Conservation (phyloP, 140 eudicot species). For the Senecio squalidus region DNA sequence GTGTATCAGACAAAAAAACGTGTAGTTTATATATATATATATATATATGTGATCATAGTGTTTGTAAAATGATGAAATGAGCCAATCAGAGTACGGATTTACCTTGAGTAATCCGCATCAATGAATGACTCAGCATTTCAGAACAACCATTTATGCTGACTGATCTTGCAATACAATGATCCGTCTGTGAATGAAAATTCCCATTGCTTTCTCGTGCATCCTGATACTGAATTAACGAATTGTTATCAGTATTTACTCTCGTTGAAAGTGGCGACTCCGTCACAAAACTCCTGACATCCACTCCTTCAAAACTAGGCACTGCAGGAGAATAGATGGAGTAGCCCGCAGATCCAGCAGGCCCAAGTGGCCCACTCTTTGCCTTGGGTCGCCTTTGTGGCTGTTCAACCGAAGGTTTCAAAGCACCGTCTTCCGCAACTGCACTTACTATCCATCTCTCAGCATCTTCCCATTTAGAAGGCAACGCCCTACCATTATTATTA, state of each 20-base stretch:
- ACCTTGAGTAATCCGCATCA: conserved; percentile 46
- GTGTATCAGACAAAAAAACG: too few species aligned
- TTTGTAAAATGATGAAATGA: background rate
- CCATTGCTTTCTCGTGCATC: conserved; percentile 22
- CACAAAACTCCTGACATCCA: conserved; percentile 27
- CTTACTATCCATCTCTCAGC: conserved; percentile 96
- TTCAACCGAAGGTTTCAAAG: conserved; percentile 37
- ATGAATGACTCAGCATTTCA: conserved; percentile 45
- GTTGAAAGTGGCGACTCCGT: conserved; percentile 51
- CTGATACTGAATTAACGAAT: conserved; percentile 20
- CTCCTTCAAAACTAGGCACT: conserved; percentile 41
- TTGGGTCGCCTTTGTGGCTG: conserved; percentile 64
- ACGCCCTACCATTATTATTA: conserved; percentile 42
- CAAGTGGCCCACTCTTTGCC: conserved; percentile 94
- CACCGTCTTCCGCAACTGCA: conserved; percentile 55
- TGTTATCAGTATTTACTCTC: conserved; percentile 36
- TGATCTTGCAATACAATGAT: conserved; percentile 71
- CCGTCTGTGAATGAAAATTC: conserved; percentile 24
- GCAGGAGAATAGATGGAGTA: conserved; percentile 63
- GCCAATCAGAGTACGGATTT: background rate
- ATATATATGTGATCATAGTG: background rate
- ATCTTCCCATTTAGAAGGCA: conserved; percentile 98
- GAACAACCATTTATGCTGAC: conserved; percentile 73
- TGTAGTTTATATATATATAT: too few species aligned
- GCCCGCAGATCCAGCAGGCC: conserved; percentile 64